A percentile compares a stretch with the other conserved stretches of the same genome.
phyloP scores from a whole-genome alignment of 805 yeast species.

The Wickerhamomyces hampshirensis region DNA sequence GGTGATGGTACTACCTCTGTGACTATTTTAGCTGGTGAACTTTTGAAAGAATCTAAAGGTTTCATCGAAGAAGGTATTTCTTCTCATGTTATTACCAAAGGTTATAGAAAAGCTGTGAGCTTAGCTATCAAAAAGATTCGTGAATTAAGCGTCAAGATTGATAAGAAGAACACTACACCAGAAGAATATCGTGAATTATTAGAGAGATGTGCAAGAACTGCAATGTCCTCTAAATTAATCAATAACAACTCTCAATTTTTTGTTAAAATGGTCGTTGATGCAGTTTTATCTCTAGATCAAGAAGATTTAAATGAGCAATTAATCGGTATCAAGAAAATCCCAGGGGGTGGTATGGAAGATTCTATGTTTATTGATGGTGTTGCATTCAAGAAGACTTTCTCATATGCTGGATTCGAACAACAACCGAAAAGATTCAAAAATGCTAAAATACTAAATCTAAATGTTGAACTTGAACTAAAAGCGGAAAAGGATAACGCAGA shows the following conservation, averaged over 20 bases:
- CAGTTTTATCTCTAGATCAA: conserved; percentile 83
- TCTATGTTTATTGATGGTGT: conserved; percentile 88
- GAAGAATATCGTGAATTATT: conserved; percentile 65
- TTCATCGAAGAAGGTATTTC: conserved; percentile 97
- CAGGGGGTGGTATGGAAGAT: conserved; percentile 97
- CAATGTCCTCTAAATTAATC: conserved; percentile 94
- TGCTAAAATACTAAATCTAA: conserved; percentile 80
- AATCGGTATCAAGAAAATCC: conserved; percentile 90
- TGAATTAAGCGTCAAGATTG: conserved; percentile 72
- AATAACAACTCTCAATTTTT: conserved; percentile 83
- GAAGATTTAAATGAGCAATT: conserved; percentile 81
- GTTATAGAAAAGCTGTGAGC: conserved; percentile 76
- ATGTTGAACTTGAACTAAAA: conserved; percentile 92
- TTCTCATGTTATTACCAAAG: conserved; percentile 82
- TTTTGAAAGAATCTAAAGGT: conserved; percentile 81
- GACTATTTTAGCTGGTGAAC: conserved; percentile 89
- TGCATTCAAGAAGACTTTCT: conserved; percentile 94
- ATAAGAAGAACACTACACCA: conserved; percentile 39
- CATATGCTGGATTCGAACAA: conserved; percentile 98
- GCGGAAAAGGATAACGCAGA: conserved; percentile 99
- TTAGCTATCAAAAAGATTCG: conserved; percentile 69
- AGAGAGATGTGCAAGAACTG: conserved; percentile 92
- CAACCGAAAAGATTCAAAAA: conserved; percentile 82
- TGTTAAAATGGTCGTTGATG: conserved; percentile 95
- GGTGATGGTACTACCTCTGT: conserved; percentile 99